phyloP scores from a whole-genome alignment of 164 flowering plant species.

The Platanus orientalis region DNA sequence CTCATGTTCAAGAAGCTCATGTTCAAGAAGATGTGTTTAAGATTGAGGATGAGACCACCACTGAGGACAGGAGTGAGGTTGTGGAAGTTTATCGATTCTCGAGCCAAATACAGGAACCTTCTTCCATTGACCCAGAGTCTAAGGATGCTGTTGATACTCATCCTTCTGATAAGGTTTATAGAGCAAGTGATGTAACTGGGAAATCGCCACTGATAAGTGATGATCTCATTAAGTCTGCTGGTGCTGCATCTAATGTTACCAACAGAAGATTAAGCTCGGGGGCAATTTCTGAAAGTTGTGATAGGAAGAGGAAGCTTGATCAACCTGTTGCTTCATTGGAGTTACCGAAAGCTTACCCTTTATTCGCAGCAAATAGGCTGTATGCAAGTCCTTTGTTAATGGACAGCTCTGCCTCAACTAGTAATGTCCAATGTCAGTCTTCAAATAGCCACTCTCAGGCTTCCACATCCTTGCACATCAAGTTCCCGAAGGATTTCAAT shows the following conservation, averaged over 20 bases:
- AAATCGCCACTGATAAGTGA: not conserved
- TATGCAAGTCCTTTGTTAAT: conserved; percentile 11
- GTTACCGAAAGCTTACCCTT: not conserved
- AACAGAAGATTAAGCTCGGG: not conserved
- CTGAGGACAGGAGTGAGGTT: not conserved
- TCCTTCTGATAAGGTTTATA: not conserved
- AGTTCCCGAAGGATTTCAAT: conserved; percentile 28
- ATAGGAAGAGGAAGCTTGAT: conserved; percentile 1
- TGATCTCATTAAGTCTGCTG: not conserved
- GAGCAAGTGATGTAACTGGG: not conserved
- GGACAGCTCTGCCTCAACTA: not conserved
- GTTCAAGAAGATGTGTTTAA: not conserved
- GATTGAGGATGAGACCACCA: not conserved
- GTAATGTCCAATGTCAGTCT: not conserved
- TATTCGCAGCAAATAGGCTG: not conserved
- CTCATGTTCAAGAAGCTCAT: not conserved
- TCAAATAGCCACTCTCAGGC: not conserved
- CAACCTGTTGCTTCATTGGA: conserved; percentile 1
- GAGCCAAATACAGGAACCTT: not conserved
- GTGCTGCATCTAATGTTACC: not conserved
- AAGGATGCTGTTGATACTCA: conserved; percentile 3
- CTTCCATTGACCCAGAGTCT: conserved; percentile 1
- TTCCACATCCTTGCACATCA: conserved; percentile 24
- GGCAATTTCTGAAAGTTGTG: not conserved
- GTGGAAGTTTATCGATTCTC: conserved; percentile 1